These are phyloP conservation scores for Gynandropsis gynandra DNA, from an alignment of 345 rosid species.

Conservation along the genomic window DNA sequence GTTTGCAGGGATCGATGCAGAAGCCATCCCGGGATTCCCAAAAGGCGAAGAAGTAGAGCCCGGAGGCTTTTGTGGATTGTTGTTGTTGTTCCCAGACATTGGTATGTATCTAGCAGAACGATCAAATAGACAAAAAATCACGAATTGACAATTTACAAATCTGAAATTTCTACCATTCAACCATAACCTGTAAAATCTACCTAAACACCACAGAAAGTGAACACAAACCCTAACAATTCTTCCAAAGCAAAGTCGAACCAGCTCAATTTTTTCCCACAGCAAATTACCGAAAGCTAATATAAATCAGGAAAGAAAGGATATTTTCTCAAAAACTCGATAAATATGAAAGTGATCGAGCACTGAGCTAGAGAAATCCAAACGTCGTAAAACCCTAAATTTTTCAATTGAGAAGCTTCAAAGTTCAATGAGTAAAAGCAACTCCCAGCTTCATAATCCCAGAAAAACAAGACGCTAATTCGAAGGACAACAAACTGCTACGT, in stretches of 20 bases:
- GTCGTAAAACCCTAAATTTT: constrained; percentile 22
- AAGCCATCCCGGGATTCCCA: constrained; percentile 66
- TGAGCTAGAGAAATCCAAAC: neutral
- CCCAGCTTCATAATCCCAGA: neutral
- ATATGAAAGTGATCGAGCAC: constrained; percentile 8
- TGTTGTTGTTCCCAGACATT: constrained; percentile 56
- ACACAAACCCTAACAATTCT: neutral
- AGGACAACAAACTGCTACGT: neutral
- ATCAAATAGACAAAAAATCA: neutral
- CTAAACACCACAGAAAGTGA: neutral
- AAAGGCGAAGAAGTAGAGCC: constrained; percentile 65
- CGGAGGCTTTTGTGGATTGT: constrained; percentile 53
- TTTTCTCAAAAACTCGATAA: neutral
- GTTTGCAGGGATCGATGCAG: constrained; percentile 47
- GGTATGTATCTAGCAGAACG: constrained; percentile 14
- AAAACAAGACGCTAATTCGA: neutral
- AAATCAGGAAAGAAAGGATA: neutral
- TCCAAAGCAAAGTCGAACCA: neutral
- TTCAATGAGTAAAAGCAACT: neutral
- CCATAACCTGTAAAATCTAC: neutral
- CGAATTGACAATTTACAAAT: neutral
- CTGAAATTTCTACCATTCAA: neutral
- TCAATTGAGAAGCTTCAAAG: neutral
- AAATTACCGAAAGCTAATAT: neutral
- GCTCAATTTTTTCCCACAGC: neutral